Evolutionary conservation across 1,139 yeast genomes (phyloP), one percentile per base, ranked within the genome.

Genomic region (Saccharomyces hybrid): DNA sequence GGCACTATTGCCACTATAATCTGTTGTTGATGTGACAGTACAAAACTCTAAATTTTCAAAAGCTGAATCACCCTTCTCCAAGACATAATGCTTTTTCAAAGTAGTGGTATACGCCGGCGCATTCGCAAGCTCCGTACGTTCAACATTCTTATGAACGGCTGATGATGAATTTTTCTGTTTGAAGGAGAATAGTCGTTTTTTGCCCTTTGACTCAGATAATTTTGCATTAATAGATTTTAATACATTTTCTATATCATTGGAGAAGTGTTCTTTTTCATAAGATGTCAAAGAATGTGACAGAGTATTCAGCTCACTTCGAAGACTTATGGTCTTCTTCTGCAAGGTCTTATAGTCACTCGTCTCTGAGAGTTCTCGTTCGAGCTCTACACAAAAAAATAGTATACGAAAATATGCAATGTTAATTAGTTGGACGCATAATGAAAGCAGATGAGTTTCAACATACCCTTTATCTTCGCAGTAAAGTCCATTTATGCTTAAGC

Each of bases 261-360:
- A 53, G 51, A 55, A 61, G 14, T 47, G 55, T 34, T 64, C 63
- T 25, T 49, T 48, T 34, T 63, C 68, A 49, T 59, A 60, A 2
- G 59, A 42, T 5, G 67, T 49, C 14, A 65, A 47, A 13, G 44
- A 53, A 27, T 54, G 54, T 2, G 63, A 47, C 4, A 55, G 48
- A 4, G 54, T 55, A 44, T 51, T 55, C 16, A 64, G 44, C n/a
- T 47, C 53, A 23, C 34, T 46, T 23, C 57, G 57, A 26, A 64
- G 49, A 1, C 51, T 55, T 4, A 53, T 41, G 6, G 59, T 49
- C 25, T 55, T 51, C 2, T 7, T 23, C 11, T 20, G 44, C 20
- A 38, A 38, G 13, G 44, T 11, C 13, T 20, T 16, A 11, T 38
- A 38, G 28, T 44, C 52, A 52, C 56, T 61, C 14, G 55, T 20